Percentiles rank a stretch among this genome's conserved stretches.
Evolutionary conservation across 2,329 filamentous ascomycete genomes (phyloP).

Genomic region (Arthroderma sp.): DNA sequence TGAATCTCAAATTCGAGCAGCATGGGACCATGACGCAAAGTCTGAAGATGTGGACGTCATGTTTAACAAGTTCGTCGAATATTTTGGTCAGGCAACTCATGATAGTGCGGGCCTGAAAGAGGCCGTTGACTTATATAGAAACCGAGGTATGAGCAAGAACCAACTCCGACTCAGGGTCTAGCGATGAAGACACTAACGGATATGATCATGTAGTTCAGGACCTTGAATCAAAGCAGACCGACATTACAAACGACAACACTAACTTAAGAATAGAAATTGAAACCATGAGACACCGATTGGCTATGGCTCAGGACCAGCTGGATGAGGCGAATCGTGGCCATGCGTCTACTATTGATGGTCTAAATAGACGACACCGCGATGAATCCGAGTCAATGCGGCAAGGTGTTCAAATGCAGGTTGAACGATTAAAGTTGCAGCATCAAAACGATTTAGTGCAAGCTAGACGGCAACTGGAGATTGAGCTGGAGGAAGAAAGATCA

Average conservation of each 20-base stretch:
- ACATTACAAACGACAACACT: slow-evolving; percentile 40
- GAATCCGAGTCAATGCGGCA: slow-evolving; percentile 30
- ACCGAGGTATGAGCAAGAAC: slow-evolving; percentile 47
- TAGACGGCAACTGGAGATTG: slow-evolving; percentile 49
- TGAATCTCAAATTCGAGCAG: slow-evolving; percentile 59
- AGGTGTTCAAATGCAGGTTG: slow-evolving; percentile 39
- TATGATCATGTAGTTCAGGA: slow-evolving; percentile 35
- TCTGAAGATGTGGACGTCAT: slow-evolving; percentile 65
- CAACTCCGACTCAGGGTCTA: not conserved
- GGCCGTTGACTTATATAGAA: slow-evolving; percentile 54
- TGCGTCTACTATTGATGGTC: slow-evolving; percentile 39
- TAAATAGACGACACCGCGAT: slow-evolving; percentile 39
- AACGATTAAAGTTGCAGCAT: slow-evolving; percentile 48
- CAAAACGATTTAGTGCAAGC: slow-evolving; percentile 55
- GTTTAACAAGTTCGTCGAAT: slow-evolving; percentile 57
- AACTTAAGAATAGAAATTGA: slow-evolving; percentile 56
- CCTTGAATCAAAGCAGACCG: slow-evolving; percentile 40
- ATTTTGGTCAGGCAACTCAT: slow-evolving; percentile 55
- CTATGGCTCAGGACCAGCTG: slow-evolving; percentile 35
- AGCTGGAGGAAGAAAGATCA: slow-evolving; percentile 52
- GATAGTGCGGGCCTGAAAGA: slow-evolving; percentile 61
- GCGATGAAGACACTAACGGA: not conserved
- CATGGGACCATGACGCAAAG: slow-evolving; percentile 64
- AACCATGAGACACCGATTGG: slow-evolving; percentile 41
- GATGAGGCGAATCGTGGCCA: slow-evolving; percentile 41